phyloP scores from a whole-genome alignment of 371 early-diverging fungal genomes.

The Apophysomyces trapeziformis region DNA sequence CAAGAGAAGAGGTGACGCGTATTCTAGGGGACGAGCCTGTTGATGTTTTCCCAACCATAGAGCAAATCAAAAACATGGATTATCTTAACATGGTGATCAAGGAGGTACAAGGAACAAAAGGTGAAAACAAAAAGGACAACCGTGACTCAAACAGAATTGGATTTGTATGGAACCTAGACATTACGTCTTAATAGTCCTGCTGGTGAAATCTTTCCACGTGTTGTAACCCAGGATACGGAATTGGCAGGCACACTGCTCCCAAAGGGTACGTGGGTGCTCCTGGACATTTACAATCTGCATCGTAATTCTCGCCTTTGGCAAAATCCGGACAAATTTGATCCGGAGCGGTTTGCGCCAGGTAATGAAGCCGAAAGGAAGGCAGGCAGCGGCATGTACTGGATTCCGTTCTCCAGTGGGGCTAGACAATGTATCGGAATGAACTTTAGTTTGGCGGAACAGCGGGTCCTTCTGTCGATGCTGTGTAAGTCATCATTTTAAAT shows the following conservation, averaged over 20 bases:
- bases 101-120: conserved; percentile 17
- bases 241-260: conserved; percentile 19
- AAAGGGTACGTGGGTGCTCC: conserved; percentile 15
- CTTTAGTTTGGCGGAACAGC: conserved; percentile 25
- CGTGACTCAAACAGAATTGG: no score
- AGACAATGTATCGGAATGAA: conserved; percentile 42
- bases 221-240: conserved; percentile 15
- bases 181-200: conserved; percentile 39
- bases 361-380: conserved; percentile 3
- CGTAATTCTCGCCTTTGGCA: conserved; percentile 35
- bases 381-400: conserved; percentile 31
- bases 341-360: conserved; percentile 42
- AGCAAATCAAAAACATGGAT: conserved; percentile 19
- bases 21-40: conserved; percentile 26
- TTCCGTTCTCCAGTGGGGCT: conserved; percentile 57
- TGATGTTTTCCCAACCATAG: conserved; percentile 20
- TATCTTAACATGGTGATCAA: conserved; percentile 26
- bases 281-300: conserved; percentile 18
- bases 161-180: conserved; percentile 20
- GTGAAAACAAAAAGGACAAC: no score
- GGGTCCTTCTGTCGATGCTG: conserved; percentile 21
- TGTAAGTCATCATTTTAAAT: conserved; percentile 12
- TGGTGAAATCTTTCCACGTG: background rate
- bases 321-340: conserved; percentile 39
- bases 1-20: conserved; percentile 27